Evolutionary conservation across 768 basidiomycete genomes (phyloP), one percentile per base, ranked within the genome.

Genomic region (Chalciporus pseudorubinellus): DNA sequence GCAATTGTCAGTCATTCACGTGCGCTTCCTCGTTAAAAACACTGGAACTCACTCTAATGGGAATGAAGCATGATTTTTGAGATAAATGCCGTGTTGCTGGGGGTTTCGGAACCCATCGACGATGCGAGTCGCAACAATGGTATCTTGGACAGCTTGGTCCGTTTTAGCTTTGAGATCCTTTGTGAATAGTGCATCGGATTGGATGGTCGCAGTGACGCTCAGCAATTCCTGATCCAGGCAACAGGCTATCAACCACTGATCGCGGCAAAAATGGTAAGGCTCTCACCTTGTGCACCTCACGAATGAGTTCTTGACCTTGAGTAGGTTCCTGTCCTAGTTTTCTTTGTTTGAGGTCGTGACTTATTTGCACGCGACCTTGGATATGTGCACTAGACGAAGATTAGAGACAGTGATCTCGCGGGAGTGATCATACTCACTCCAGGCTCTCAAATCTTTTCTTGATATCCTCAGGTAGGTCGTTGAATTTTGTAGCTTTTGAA

Each of bases 1-100:
- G 16, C 26, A 4, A 14, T 34, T 38, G 41, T 59, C 33, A 52
- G 44, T 33, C 4, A n/a, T n/a, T n/a, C n/a, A n/a, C n/a, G n/a
- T n/a, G n/a, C n/a, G n/a, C n/a, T n/a, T n/a, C n/a, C n/a, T n/a
- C n/a, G n/a, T n/a, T n/a, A n/a, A n/a, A n/a, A n/a, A n/a, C n/a
- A n/a, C n/a, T n/a, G n/a, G n/a, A n/a, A 74, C 84, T 42, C 57
- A 91, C 87, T 91, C 90, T 10, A 89, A 71, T 20, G 90, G 90
- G 69, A 92, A 93, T n/a, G 74, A 76, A 3, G 90, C 86, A 52
- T 90, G 82, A 44, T 86, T 86, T 63, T 88, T 90, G 45, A 91
- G 71, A 67, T 87, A 83, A 20, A 76, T 76, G 19, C 80, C 82
- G 52, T 83, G 79, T 59, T 83, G 81, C 50, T 90, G 87, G 3